A percentile compares a stretch with the other conserved stretches of the same genome.
phyloP scores from a whole-genome alignment of 352 stramenopile genomes.

The Globisporangium splendens region DNA sequence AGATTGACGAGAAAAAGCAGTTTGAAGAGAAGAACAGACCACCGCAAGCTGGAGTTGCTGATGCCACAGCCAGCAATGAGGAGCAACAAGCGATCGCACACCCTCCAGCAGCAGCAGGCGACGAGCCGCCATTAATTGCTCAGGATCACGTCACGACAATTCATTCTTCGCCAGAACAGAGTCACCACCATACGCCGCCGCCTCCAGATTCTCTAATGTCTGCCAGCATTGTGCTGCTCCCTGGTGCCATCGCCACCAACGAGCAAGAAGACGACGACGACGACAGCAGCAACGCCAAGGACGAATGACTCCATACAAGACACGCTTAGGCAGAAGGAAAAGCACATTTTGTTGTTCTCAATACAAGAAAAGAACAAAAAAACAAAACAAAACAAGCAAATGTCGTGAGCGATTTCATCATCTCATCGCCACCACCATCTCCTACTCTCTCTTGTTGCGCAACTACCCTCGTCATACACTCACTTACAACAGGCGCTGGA shows the following conservation, averaged over 20 bases:
- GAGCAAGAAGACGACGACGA: constrained; percentile 7
- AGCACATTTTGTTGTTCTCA: neutral
- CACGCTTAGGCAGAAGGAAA: too few relatives aligned
- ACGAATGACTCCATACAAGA: neutral
- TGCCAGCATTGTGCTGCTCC: constrained; percentile 6
- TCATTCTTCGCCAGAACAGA: neutral
- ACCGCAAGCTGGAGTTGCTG: neutral
- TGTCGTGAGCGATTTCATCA: too few relatives aligned
- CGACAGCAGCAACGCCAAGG: neutral
- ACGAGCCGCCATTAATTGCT: too few relatives aligned
- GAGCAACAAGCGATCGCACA: too few relatives aligned
- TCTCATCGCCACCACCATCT: too few relatives aligned
- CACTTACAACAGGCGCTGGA: constrained; percentile 69
- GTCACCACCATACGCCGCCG: neutral
- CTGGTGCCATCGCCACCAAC: constrained; percentile 18
- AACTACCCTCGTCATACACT: neutral
- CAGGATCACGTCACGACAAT: too few relatives aligned
- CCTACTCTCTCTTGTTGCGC: too few relatives aligned
- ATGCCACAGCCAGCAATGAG: neutral
- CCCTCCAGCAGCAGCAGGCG: too few relatives aligned
- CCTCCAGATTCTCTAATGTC: neutral
- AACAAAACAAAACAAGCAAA: too few relatives aligned
- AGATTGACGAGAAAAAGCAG: constrained; percentile 21
- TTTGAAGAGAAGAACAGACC: neutral
- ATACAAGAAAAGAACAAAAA: too few relatives aligned